Conservation (phyloP, 345 rosid genomes). For the Alliaria petiolata region DNA sequence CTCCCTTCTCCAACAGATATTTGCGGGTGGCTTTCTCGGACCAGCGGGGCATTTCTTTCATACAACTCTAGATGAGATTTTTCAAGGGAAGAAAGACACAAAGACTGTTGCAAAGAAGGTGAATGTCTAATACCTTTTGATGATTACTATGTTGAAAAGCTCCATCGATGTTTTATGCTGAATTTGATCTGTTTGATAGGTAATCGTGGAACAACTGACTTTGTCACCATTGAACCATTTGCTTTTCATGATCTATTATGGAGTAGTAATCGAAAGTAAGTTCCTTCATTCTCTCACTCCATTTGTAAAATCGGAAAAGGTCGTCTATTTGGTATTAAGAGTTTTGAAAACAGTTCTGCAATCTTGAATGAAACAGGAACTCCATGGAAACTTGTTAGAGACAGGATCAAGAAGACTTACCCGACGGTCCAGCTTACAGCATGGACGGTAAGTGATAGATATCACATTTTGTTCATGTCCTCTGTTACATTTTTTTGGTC, state of each 20-base stretch:
- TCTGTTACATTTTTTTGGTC: background rate
- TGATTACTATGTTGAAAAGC: conserved; percentile 6
- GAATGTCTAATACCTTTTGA: background rate
- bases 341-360: too few relatives aligned
- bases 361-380: conserved; percentile 55
- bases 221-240: conserved; percentile 89
- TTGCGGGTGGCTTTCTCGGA: conserved; percentile 81
- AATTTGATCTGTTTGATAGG: conserved; percentile 39
- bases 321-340: background rate
- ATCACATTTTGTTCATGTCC: background rate
- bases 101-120: conserved; percentile 95
- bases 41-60: conserved; percentile 83
- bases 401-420: conserved; percentile 69
- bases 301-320: background rate
- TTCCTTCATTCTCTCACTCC: background rate
- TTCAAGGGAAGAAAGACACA: conserved; percentile 84
- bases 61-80: conserved; percentile 63
- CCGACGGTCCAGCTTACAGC: conserved; percentile 67
- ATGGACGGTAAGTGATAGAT: conserved; percentile 63
- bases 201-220: conserved; percentile 71
- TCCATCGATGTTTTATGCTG: background rate
- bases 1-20: conserved; percentile 43
- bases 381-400: conserved; percentile 74
- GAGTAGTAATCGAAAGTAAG: conserved; percentile 68
- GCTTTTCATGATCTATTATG: conserved; percentile 80